Evolutionary conservation across 805 yeast species (phyloP).

Genomic region (Candida taoyuanica): DNA sequence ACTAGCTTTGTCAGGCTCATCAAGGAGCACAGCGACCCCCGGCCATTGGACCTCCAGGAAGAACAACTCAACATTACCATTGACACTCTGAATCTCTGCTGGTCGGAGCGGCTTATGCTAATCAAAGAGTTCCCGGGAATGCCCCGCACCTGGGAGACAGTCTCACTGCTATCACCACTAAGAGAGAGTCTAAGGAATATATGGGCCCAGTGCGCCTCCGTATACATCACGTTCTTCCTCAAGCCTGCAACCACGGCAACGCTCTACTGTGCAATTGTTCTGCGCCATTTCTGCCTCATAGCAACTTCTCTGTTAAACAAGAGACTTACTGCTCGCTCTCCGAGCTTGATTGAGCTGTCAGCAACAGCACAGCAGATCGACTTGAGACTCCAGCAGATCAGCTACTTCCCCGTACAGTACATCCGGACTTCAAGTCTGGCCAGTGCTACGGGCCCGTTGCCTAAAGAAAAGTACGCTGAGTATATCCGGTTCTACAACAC

Average conservation of each 20-base stretch:
- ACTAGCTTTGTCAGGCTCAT: conserved; percentile 2
- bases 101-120: conserved; percentile 14
- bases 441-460: conserved; percentile 30
- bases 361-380: conserved; percentile 77
- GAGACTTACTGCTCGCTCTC: conserved; percentile 16
- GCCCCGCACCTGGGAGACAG: conserved; percentile 13
- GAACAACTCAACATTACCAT: conserved; percentile 8
- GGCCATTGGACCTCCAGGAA: conserved; percentile 9
- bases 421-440: conserved; percentile 39
- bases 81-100: conserved; percentile 19
- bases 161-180: conserved; percentile 3
- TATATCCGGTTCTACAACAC: conserved; percentile 81
- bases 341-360: conserved; percentile 39
- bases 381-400: conserved; percentile 66
- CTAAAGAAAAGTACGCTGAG: conserved; percentile 47
- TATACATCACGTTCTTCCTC: conserved; percentile 6
- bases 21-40: conserved; percentile 9
- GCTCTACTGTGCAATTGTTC: conserved; percentile 8
- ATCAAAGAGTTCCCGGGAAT: conserved; percentile 13
- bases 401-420: conserved; percentile 78
- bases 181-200: not conserved
- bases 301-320: conserved; percentile 28
- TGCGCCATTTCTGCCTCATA: conserved; percentile 16
- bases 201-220: not conserved
- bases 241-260: conserved; percentile 12